Evolutionary conservation across 139 green algal genomes (phyloP).

Genomic region (Chlorella sp.): DNA sequence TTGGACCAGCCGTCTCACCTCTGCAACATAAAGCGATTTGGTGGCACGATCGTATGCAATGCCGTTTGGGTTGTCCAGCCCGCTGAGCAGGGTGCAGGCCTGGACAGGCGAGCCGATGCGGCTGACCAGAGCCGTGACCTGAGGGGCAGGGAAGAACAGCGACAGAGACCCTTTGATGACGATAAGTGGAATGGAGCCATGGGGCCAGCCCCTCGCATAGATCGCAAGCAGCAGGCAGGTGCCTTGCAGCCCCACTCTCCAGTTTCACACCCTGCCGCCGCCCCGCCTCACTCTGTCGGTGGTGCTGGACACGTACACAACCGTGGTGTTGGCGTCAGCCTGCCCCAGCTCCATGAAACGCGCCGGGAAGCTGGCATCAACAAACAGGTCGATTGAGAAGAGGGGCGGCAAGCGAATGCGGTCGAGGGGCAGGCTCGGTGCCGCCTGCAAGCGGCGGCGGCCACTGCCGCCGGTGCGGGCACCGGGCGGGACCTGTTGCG

Average conservation of each 20-base stretch:
- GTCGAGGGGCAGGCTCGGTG: slow-evolving; percentile 1
- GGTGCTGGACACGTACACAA: slow-evolving; percentile 18
- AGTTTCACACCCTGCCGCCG: neutral
- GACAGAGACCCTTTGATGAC: neutral
- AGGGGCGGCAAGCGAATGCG: neutral
- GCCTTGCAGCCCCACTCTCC: neutral
- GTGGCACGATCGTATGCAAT: slow-evolving; percentile 22
- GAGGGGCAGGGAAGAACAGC: neutral
- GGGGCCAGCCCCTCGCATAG: no score
- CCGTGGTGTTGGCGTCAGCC: neutral
- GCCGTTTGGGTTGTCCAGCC: slow-evolving; percentile 30
- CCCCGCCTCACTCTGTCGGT: neutral
- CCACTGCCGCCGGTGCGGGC: neutral
- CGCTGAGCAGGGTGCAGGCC: slow-evolving; percentile 16
- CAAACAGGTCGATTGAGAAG: slow-evolving; percentile 20
- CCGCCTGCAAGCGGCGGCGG: neutral
- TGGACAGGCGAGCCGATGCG: neutral
- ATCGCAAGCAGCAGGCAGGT: no score
- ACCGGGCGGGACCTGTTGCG: neutral
- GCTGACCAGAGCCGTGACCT: slow-evolving; percentile 9
- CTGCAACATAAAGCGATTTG: slow-evolving; percentile 25
- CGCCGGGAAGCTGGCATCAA: neutral
- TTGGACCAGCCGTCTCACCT: neutral
- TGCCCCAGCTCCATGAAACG: slow-evolving; percentile 23
- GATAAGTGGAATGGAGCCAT: neutral